A percentile compares a stretch with the other conserved stretches of the same genome.
phyloP scores from a whole-genome alignment of 2,329 filamentous ascomycete genomes.

The Clonostachys chloroleuca region DNA sequence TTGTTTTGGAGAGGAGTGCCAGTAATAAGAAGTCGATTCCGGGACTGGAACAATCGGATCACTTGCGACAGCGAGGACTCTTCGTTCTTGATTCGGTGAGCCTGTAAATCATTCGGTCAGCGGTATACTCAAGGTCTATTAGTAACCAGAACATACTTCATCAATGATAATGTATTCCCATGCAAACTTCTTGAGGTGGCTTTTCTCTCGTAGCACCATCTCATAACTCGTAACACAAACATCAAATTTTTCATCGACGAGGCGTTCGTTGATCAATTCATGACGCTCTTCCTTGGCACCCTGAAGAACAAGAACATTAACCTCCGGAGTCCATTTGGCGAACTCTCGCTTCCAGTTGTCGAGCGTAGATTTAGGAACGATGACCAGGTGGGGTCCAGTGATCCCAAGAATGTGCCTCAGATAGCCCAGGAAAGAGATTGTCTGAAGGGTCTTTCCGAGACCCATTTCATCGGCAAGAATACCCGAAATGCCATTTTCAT shows the following conservation, averaged over 20 bases:
- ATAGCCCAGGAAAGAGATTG: constrained; percentile 94
- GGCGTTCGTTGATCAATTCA: constrained; percentile 79
- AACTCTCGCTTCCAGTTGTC: constrained; percentile 99
- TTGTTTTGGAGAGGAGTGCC: constrained; percentile 98
- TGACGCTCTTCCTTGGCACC: constrained; percentile 93
- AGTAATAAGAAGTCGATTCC: constrained; percentile 92
- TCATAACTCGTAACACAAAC: constrained; percentile 99
- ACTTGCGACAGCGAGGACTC: constrained; percentile 96
- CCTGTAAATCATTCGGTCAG: constrained; percentile 18
- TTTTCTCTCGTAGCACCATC: constrained; percentile 95
- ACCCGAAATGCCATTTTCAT: constrained; percentile 98
- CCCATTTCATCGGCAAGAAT: constrained; percentile 99
- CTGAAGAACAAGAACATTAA: constrained; percentile 90
- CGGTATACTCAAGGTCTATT: no score
- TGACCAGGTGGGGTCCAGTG: constrained; percentile 84
- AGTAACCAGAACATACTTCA: constrained; percentile 38
- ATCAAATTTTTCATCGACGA: constrained; percentile 95
- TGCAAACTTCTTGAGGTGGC: constrained; percentile 92
- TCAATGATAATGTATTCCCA: constrained; percentile 99
- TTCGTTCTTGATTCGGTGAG: constrained; percentile 99
- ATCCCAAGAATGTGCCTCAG: constrained; percentile 87
- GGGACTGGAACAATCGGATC: constrained; percentile 91
- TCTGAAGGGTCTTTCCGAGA: constrained; percentile 94
- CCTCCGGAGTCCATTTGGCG: constrained; percentile 87
- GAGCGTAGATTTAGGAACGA: constrained; percentile 92